phyloP scores from a whole-genome alignment of 495 filamentous ascomycete species.

The Xylaria curta region DNA sequence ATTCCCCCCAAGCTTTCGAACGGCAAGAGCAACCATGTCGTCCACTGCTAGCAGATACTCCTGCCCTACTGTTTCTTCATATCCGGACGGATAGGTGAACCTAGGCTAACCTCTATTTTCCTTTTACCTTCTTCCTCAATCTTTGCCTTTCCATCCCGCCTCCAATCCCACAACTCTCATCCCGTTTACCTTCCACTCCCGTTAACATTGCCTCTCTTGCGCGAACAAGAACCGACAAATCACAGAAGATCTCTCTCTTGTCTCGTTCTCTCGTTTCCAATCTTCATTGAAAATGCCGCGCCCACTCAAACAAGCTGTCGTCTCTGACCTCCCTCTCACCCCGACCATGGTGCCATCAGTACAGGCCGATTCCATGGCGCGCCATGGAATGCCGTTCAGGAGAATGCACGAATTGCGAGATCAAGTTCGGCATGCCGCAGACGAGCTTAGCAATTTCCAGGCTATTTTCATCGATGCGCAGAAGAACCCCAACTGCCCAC shows the following conservation, averaged over 20 bases:
- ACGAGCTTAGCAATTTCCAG: neutral
- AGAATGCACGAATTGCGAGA: neutral
- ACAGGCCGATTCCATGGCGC: neutral
- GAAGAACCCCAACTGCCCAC: neutral
- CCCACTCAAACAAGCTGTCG: neutral
- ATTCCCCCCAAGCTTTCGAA: neutral
- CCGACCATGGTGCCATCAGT: neutral
- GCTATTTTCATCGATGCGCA: neutral
- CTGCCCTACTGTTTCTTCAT: neutral
- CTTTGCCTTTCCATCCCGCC: too few species aligned
- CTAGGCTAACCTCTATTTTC: neutral
- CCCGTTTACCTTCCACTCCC: neutral
- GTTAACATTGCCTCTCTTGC: neutral
- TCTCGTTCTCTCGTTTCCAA: neutral
- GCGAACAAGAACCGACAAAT: neutral
- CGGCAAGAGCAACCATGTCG: neutral
- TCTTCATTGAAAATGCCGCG: neutral
- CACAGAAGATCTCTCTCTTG: neutral
- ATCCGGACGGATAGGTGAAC: neutral
- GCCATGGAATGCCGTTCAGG: constrained; percentile 7
- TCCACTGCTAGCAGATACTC: neutral
- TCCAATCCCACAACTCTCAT: neutral
- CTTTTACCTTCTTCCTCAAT: neutral
- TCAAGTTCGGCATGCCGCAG: neutral
- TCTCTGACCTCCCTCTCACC: neutral